Evolutionary conservation across 2,329 filamentous ascomycete species (phyloP).

Genomic region (Pseudophaeomoniella oleicola): DNA sequence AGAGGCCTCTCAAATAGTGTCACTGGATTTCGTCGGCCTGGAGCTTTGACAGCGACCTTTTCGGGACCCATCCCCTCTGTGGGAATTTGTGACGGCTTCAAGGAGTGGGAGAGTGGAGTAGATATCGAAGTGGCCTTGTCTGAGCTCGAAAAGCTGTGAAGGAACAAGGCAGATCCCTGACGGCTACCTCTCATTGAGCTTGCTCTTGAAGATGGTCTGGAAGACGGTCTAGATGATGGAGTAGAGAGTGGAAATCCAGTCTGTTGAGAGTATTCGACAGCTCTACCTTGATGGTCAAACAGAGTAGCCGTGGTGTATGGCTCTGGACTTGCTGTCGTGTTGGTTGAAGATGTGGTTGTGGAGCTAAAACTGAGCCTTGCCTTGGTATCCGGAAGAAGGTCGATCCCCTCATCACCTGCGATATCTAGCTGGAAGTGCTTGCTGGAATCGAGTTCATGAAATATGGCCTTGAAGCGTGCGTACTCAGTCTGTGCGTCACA

Average conservation of each 20-base stretch:
- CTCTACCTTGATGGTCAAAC: neutral
- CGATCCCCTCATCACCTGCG: neutral
- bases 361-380: neutral
- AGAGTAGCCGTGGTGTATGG: neutral
- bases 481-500: constrained; percentile 9
- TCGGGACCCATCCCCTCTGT: too few relatives aligned
- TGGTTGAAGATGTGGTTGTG: neutral
- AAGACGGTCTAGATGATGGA: neutral
- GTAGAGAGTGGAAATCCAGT: neutral
- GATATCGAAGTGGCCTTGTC: too few relatives aligned
- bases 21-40: too few relatives aligned
- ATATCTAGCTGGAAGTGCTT: neutral
- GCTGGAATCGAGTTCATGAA: neutral
- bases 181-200: too few relatives aligned
- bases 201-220: neutral
- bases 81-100: too few relatives aligned
- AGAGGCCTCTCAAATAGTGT: too few relatives aligned
- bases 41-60: too few relatives aligned
- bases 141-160: too few relatives aligned
- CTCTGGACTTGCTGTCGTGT: neutral
- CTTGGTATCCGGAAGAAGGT: neutral
- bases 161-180: too few relatives aligned
- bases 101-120: too few relatives aligned
- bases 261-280: neutral
- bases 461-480: neutral